Evolutionary conservation across 805 yeast species (phyloP), one percentile per base, ranked within the genome.

Genomic region (Ogataea pini): DNA sequence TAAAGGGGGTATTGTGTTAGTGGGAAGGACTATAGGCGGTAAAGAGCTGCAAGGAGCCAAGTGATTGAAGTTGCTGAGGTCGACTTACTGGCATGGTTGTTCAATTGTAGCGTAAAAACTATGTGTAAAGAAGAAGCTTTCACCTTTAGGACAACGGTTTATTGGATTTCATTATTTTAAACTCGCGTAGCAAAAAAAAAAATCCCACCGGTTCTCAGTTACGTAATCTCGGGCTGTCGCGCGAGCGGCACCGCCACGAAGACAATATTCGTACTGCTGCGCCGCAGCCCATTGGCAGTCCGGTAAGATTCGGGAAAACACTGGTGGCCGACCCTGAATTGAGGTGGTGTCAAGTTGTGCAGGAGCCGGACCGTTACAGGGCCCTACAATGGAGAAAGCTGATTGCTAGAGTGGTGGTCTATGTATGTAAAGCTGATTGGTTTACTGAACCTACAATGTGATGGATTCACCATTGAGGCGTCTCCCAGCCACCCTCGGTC

Each of bases 61-160:
- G 5, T 8, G 5, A 8, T 22, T 5, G 8, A 22, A 8, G 8
- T 6, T 22, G 8, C 8, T 5, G 8, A 22, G 8, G 25, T 5
- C 14, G 41, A 52, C 55, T 49, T 48, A 52, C 55, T 36, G 55
- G 55, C 55, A 52, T 52, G 36, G 14, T 39, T 42, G 25, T n/a
- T 39, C 9, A n/a, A n/a, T 7, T 12, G 18, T 12, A 13, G 31
- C 31, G 34, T 13, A n/a, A 14, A 12, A 31, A 31, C 13, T 31
- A 17, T 31, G 34, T 31, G 17, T 14, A 14, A 13, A 31, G 34
- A 8, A 31, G 34, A 16, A 3, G 3, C 17, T 7, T 31, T 31
- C 3, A n/a, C n/a, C n/a, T n/a, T 31, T 16, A 31, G 34, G 34
- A 31, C 34, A 31, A 16, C 34, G 16, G 18, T 31, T 31, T 12